Percentiles rank a stretch among this genome's conserved stretches.
These are phyloP conservation scores for Talaromyces atroroseus DNA, from an alignment of 2,329 filamentous ascomycete species.

Conservation along the genomic window DNA sequence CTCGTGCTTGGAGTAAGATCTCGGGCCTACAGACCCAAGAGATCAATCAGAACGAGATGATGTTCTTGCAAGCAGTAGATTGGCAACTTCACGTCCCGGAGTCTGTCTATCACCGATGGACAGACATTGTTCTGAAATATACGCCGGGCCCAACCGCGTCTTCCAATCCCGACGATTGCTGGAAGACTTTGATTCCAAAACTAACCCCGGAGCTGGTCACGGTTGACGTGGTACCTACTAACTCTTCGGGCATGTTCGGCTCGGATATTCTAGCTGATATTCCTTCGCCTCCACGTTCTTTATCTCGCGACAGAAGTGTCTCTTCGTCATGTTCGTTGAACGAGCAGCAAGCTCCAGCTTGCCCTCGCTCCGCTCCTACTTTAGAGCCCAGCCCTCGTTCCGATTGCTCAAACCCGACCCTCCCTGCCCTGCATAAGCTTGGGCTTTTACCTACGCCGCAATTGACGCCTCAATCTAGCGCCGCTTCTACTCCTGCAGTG, in stretches of 20 bases:
- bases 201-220: constrained; percentile 55
- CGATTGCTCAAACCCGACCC: constrained; percentile 37
- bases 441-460: constrained; percentile 57
- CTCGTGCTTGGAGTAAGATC: constrained; percentile 97
- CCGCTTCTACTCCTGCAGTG: constrained; percentile 57
- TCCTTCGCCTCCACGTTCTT: constrained; percentile 25
- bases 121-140: constrained; percentile 81
- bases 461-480: constrained; percentile 53
- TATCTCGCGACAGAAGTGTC: constrained; percentile 18
- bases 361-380: constrained; percentile 35
- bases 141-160: constrained; percentile 54
- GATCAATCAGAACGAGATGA: constrained; percentile 95
- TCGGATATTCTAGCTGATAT: constrained; percentile 25
- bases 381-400: constrained; percentile 46
- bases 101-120: constrained; percentile 84
- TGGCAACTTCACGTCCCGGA: constrained; percentile 96
- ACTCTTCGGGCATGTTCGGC: constrained; percentile 22
- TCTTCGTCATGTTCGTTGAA: constrained; percentile 18
- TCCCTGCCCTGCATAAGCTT: constrained; percentile 52
- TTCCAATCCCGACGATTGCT: constrained; percentile 32
- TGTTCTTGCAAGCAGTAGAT: constrained; percentile 81
- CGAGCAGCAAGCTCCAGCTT: constrained; percentile 28
- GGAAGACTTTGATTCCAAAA: constrained; percentile 47
- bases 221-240: constrained; percentile 34
- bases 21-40: constrained; percentile 89